Evolutionary conservation across 306 rosid species (phyloP).

Genomic region (Casuarina equisetifolia): DNA sequence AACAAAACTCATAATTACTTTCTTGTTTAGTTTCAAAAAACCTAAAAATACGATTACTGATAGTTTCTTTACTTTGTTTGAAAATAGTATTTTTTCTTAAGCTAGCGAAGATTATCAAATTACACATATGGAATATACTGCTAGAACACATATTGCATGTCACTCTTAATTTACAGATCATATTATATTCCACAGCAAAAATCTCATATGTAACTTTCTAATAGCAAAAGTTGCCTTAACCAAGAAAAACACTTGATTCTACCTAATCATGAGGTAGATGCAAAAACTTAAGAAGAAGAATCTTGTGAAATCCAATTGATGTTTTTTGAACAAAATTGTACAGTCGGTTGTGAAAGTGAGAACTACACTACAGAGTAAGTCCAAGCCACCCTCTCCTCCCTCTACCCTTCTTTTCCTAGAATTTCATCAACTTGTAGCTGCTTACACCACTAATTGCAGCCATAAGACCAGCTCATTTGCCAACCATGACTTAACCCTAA

Average conservation of each 20-base stretch:
- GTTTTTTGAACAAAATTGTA: not conserved
- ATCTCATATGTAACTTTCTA: not conserved
- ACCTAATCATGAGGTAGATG: not conserved
- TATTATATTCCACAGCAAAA: not conserved
- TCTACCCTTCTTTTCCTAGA: not conserved
- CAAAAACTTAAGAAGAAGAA: not conserved
- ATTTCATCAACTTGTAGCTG: constrained; percentile 10
- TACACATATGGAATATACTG: not conserved
- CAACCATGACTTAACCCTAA: constrained; percentile 8
- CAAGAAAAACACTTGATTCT: not conserved
- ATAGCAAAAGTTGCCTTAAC: not conserved
- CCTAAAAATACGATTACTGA: not conserved
- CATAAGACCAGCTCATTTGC: not conserved
- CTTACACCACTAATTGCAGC: not conserved
- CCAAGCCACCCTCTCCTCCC: not conserved
- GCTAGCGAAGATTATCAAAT: not conserved
- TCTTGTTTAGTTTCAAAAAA: not conserved
- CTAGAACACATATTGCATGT: not conserved
- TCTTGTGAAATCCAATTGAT: not conserved
- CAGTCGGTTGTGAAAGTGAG: constrained; percentile 1
- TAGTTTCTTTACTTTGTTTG: not conserved
- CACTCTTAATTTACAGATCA: not conserved
- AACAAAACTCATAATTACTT: not conserved
- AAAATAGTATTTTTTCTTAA: not conserved
- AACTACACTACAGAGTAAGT: not conserved